A percentile compares a stretch with the other conserved stretches of the same genome.
phyloP scores from a whole-genome alignment of 2,329 filamentous ascomycete species.

The Ampelomyces quisqualis region DNA sequence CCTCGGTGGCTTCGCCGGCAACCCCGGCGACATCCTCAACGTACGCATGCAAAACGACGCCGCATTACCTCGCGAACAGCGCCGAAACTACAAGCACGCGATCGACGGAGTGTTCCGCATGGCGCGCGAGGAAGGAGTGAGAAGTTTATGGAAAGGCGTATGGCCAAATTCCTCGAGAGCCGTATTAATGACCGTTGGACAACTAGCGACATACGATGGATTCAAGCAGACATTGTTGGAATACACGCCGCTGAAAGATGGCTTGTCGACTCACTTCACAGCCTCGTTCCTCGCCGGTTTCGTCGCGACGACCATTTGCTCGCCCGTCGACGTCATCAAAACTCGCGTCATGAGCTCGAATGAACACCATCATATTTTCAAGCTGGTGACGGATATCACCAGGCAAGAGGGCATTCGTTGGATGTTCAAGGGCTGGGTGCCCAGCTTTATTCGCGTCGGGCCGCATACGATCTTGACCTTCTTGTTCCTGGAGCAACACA shows the following conservation, averaged over 20 bases:
- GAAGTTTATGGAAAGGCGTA: slow-evolving; percentile 78
- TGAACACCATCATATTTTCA: slow-evolving; percentile 56
- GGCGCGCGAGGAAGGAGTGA: slow-evolving; percentile 77
- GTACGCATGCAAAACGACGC: slow-evolving; percentile 97
- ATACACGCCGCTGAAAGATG: slow-evolving; percentile 65
- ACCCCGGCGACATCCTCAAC: slow-evolving; percentile 94
- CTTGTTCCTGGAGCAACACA: slow-evolving; percentile 82
- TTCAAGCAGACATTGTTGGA: slow-evolving; percentile 72
- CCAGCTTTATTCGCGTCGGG: slow-evolving; percentile 67
- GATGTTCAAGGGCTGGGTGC: slow-evolving; percentile 91
- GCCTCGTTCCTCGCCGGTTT: slow-evolving; percentile 78
- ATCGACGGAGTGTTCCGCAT: slow-evolving; percentile 84
- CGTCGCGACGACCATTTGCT: slow-evolving; percentile 80
- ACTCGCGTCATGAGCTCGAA: slow-evolving; percentile 78
- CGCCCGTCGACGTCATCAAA: slow-evolving; percentile 86
- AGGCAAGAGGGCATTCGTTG: slow-evolving; percentile 70
- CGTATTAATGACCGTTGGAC: slow-evolving; percentile 82
- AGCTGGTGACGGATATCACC: slow-evolving; percentile 66
- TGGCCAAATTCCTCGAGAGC: slow-evolving; percentile 80
- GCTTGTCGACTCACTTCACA: slow-evolving; percentile 73
- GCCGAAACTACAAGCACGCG: slow-evolving; percentile 86
- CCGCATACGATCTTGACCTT: slow-evolving; percentile 86
- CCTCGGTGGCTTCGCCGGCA: slow-evolving; percentile 84
- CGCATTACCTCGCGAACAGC: slow-evolving; percentile 68
- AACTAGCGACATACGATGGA: slow-evolving; percentile 80